These are phyloP conservation scores for Protostelium mycophagum DNA, from an alignment of 78 protist genomes.

Conservation along the genomic window DNA sequence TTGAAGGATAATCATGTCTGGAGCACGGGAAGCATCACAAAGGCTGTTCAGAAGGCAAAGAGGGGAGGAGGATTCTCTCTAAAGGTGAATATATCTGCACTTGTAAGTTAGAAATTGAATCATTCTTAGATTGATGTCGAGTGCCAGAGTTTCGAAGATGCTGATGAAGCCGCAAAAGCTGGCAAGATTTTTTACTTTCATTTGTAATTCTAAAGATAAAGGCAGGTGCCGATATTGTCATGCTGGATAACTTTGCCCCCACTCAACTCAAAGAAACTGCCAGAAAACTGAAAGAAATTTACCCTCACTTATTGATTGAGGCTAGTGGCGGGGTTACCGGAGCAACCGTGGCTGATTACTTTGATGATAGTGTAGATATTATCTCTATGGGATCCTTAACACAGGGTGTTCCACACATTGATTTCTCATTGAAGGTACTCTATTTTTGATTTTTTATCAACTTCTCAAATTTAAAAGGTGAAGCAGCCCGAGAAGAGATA, in stretches of 20 bases:
- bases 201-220: not conserved
- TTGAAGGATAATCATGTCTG: conserved; percentile 89
- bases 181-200: not conserved
- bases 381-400: conserved; percentile 73
- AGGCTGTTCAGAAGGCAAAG: conserved; percentile 72
- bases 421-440: conserved; percentile 81
- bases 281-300: conserved; percentile 18
- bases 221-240: conserved; percentile 87
- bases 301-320: conserved; percentile 81
- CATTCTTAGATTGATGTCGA: conserved; percentile 76
- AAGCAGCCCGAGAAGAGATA: too few relatives aligned
- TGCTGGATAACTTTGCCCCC: conserved; percentile 88
- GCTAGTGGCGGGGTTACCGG: conserved; percentile 88
- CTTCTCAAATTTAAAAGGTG: too few relatives aligned
- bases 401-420: conserved; percentile 79
- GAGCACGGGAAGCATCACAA: conserved; percentile 69
- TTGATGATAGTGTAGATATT: conserved; percentile 63
- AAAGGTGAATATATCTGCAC: conserved; percentile 34
- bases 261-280: conserved; percentile 4
- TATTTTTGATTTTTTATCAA: too few relatives aligned
- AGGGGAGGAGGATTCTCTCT: conserved; percentile 81
- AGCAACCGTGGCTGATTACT: conserved; percentile 47
- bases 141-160: conserved; percentile 67
- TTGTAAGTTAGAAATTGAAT: not conserved
- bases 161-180: conserved; percentile 61